Evolutionary conservation across 768 basidiomycete species (phyloP).

Genomic region (Boletus pseudopeckii): DNA sequence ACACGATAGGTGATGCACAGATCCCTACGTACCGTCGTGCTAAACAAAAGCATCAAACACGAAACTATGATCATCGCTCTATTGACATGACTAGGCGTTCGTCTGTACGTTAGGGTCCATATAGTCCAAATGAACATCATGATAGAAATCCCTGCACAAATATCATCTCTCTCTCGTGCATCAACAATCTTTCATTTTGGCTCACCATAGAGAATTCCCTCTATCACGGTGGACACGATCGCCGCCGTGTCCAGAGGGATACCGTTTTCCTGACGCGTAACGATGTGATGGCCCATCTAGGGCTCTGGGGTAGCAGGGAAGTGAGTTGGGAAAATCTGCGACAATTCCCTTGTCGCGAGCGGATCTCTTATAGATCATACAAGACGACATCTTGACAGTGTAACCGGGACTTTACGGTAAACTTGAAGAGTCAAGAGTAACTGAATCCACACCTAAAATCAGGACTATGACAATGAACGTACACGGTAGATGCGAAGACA

Average conservation of each 20-base stretch:
- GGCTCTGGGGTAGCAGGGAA: not conserved
- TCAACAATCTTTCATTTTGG: not conserved
- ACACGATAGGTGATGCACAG: not conserved
- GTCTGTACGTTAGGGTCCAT: slow-evolving; percentile 17
- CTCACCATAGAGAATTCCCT: not conserved
- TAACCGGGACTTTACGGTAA: too few relatives aligned
- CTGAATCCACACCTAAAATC: not conserved
- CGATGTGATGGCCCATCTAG: not conserved
- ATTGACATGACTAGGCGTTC: not conserved
- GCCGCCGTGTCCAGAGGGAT: slow-evolving; percentile 20
- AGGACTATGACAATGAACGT: not conserved
- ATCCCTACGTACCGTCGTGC: slow-evolving; percentile 12
- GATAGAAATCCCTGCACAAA: slow-evolving; percentile 24
- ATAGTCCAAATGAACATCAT: slow-evolving; percentile 30
- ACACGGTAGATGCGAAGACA: not conserved
- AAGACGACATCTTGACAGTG: not conserved
- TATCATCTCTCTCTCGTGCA: not conserved
- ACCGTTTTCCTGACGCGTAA: not conserved
- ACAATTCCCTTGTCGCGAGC: not conserved
- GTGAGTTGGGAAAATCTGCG: not conserved
- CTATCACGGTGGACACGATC: slow-evolving; percentile 15
- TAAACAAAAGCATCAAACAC: slow-evolving; percentile 18
- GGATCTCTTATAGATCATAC: not conserved
- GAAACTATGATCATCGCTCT: slow-evolving; percentile 17
- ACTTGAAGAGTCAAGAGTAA: too few relatives aligned